Evolutionary conservation across 2,329 filamentous ascomycete species (phyloP), one percentile per base, ranked within the genome.

Genomic region (Alternaria arbusti): DNA sequence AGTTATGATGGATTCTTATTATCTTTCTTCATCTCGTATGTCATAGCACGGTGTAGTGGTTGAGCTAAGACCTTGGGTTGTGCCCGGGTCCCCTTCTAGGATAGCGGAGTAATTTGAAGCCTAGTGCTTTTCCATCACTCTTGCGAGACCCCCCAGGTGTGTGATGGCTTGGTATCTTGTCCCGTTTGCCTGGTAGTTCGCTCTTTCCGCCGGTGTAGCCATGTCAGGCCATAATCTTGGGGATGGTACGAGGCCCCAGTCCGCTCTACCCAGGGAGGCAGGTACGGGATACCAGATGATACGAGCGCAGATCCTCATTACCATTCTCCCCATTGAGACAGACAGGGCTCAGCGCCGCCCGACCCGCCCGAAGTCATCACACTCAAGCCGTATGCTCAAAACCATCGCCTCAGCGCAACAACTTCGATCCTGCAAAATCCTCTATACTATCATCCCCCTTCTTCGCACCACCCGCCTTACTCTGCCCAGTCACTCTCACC

Each of bases 361-460:
- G 13, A 46, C 20, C 20, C 17, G 12, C 20, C 44, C 12, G 11
- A 13, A 45, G 32, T 40, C 32, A 40, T 1, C 32, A 40, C 32
- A 8, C 13, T 7, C 7, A 15, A 15, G 30, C 7, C 3, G 15
- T 40, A n/a, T n/a, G 15, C 32, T 40, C 32, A 4, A 2, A n/a
- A 40, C 32, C 32, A 26, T 25, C 9, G 5, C 12, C 12, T 74
- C 66, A 75, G 6, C 67, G 58, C 54, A 76, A 22, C 45, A 78
- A 62, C 36, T 68, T 65, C 23, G 74, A 77, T 20, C 74, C 78
- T 7, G 62, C 66, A 64, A 78, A 78, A 61, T 79, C 76, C 63
- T 79, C 78, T 57, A 78, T 76, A 55, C 64, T 77, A 20, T 74
- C 74, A n/a, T 73, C 71, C 3, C 68, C 70, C 50, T 70, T 71